These are phyloP conservation scores for Botrytis squamosa DNA, from an alignment of 2,329 filamentous ascomycete genomes.

Conservation along the genomic window DNA sequence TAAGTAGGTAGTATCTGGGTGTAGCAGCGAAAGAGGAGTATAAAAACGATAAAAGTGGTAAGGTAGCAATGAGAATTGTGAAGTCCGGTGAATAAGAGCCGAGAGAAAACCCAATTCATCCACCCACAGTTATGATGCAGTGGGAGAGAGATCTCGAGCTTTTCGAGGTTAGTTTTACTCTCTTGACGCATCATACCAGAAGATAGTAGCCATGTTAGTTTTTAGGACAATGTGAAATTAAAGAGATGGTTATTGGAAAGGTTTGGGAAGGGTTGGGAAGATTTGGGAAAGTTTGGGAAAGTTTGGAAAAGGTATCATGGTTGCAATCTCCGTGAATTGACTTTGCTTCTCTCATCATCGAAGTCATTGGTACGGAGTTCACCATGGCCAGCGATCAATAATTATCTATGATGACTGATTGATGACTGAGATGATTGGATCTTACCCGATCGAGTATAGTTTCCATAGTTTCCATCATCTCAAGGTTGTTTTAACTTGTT, in stretches of 20 bases:
- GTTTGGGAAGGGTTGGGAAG: background rate
- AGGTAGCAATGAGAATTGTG: background rate
- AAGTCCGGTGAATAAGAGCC: background rate
- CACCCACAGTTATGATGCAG: slow-evolving; percentile 6
- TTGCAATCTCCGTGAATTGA: slow-evolving; percentile 8
- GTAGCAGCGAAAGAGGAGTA: background rate
- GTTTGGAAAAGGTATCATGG: background rate
- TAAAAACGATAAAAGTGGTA: background rate
- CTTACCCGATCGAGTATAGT: background rate
- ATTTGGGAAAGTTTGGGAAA: background rate
- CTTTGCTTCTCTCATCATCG: background rate
- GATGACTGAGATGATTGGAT: background rate
- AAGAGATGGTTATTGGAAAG: background rate
- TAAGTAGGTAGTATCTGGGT: slow-evolving; percentile 8
- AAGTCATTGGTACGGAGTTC: background rate
- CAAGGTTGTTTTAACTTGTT: background rate
- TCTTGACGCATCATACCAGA: background rate
- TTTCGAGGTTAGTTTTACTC: background rate
- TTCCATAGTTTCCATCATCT: background rate
- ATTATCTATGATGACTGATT: background rate
- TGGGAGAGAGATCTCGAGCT: background rate
- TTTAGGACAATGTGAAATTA: background rate
- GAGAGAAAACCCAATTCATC: background rate
- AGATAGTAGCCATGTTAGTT: background rate
- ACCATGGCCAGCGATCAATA: background rate